phyloP scores from a whole-genome alignment of 805 yeast species.

The Brettanomyces naardenensis region DNA sequence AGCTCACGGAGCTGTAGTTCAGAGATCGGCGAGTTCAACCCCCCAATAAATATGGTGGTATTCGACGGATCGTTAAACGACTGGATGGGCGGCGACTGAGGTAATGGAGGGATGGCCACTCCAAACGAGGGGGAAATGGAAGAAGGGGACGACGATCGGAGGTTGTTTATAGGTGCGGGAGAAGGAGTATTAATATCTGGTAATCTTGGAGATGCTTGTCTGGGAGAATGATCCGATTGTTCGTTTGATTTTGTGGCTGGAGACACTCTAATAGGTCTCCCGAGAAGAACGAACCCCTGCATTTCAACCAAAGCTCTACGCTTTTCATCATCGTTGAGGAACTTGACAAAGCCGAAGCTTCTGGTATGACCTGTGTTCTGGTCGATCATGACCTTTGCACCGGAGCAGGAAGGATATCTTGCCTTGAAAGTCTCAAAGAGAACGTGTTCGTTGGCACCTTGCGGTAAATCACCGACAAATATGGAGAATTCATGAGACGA shows the following conservation, averaged over 20 bases:
- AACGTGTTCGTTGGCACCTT: conserved; percentile 60
- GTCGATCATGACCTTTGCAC: conserved; percentile 75
- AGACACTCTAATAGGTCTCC: conserved; percentile 71
- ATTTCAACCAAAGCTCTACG: conserved; percentile 67
- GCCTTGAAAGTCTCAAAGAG: conserved; percentile 60
- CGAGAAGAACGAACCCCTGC: conserved; percentile 70
- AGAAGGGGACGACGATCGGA: conserved; percentile 5
- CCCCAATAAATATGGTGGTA: conserved; percentile 76
- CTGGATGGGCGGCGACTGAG: conserved; percentile 38
- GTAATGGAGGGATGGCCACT: conserved; percentile 20
- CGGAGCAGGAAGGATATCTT: conserved; percentile 64
- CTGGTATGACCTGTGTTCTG: conserved; percentile 60
- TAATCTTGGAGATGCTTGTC: neutral
- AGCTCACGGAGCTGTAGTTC: conserved; percentile 53
- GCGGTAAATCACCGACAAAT: conserved; percentile 80
- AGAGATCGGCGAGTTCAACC: conserved; percentile 50
- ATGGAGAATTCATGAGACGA: conserved; percentile 46
- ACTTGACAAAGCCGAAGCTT: conserved; percentile 89
- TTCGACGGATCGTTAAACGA: conserved; percentile 69
- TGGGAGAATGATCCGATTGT: neutral
- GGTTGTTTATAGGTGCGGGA: neutral
- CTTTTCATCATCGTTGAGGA: conserved; percentile 56
- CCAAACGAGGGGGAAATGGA: conserved; percentile 10
- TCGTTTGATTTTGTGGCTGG: conserved; percentile 37
- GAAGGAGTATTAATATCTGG: neutral